Evolutionary conservation across 208 protist genomes (phyloP).

Genomic region (Leishmania aethiopica): DNA sequence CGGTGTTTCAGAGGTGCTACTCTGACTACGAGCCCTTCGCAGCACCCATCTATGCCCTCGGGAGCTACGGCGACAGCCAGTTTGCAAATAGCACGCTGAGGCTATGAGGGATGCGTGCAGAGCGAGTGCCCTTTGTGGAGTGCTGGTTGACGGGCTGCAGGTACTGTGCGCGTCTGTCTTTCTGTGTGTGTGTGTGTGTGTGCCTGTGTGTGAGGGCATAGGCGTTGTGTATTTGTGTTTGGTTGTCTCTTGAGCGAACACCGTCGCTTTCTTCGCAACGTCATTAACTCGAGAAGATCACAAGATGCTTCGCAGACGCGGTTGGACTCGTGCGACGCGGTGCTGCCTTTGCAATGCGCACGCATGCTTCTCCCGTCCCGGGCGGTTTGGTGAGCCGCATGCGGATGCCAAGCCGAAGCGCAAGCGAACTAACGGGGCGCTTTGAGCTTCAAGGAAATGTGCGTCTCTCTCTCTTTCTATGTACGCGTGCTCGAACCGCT

Average conservation of each 20-base stretch:
- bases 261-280: neutral
- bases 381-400: neutral
- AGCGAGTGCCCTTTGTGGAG: neutral
- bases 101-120: constrained; percentile 1
- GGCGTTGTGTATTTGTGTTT: neutral
- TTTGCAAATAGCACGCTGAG: constrained; percentile 47
- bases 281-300: neutral
- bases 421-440: neutral
- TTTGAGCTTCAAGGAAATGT: neutral
- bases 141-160: neutral
- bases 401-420: neutral
- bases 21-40: constrained; percentile 91
- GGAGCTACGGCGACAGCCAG: constrained; percentile 71
- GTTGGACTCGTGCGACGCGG: neutral
- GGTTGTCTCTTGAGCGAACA: neutral
- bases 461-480: neutral
- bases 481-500: neutral
- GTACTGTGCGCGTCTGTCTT: no score
- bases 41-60: constrained; percentile 80
- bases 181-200: neutral
- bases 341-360: no score
- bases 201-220: neutral
- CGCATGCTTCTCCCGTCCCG: neutral
- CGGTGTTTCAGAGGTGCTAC: constrained; percentile 79
- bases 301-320: neutral